These are phyloP conservation scores for Magnolia kwangsiensis DNA, from an alignment of 164 flowering plant species.

Conservation along the genomic window DNA sequence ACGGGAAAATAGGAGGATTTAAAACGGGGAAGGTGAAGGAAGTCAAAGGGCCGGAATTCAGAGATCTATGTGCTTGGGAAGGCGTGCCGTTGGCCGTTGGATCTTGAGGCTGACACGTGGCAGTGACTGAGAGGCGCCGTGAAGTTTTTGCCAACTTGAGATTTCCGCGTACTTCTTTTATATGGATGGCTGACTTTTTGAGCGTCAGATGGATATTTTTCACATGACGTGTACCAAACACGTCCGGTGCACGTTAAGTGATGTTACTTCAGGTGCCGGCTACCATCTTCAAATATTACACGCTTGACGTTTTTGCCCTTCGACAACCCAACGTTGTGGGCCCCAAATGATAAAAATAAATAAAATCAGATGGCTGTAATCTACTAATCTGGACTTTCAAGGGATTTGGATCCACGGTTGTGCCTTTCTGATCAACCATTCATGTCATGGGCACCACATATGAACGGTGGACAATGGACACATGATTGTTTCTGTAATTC, in stretches of 20 bases:
- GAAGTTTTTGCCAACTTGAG: not conserved
- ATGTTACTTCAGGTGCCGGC: no score
- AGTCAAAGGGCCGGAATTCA: not conserved
- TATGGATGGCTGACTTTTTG: not conserved
- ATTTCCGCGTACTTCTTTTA: not conserved
- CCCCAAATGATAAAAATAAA: no score
- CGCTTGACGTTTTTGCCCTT: no score
- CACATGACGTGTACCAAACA: not conserved
- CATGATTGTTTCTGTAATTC: no score
- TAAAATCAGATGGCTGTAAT: no score
- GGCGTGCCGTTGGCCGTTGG: not conserved
- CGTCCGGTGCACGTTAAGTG: not conserved
- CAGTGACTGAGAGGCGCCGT: not conserved
- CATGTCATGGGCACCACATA: no score
- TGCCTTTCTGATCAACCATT: no score
- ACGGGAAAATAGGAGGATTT: not conserved
- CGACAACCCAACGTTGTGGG: no score
- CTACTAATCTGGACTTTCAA: no score
- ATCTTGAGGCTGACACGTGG: conserved; percentile 1
- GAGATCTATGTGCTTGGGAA: not conserved
- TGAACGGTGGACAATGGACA: no score
- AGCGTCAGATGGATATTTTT: not conserved
- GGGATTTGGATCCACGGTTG: no score
- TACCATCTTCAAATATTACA: no score
- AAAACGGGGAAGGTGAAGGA: not conserved